phyloP scores from a whole-genome alignment of 495 filamentous ascomycete species.

The Ascodesmis nigricans region DNA sequence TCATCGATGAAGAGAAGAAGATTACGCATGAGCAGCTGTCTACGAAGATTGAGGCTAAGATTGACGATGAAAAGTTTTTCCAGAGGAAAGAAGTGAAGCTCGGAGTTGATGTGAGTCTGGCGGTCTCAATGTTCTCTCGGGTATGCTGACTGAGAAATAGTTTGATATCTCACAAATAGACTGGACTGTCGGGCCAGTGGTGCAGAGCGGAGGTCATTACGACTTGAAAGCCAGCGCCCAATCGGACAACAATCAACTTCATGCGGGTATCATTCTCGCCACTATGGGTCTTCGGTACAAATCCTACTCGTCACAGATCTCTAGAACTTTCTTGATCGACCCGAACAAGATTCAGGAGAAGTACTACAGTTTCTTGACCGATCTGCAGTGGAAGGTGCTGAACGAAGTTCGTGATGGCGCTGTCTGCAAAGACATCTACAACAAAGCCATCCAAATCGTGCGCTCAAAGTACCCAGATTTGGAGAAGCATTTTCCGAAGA shows the following conservation, averaged over 20 bases:
- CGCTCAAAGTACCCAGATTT: slow-evolving; percentile 81
- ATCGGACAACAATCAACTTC: slow-evolving; percentile 64
- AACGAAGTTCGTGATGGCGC: slow-evolving; percentile 78
- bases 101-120: slow-evolving; percentile 33
- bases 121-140: slow-evolving; percentile 2
- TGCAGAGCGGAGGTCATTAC: slow-evolving; percentile 90
- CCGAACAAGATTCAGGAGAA: slow-evolving; percentile 78
- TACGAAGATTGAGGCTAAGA: slow-evolving; percentile 65
- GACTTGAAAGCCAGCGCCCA: slow-evolving; percentile 58
- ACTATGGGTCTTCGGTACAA: slow-evolving; percentile 84
- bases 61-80: slow-evolving; percentile 87
- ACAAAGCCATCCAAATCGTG: slow-evolving; percentile 56
- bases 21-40: slow-evolving; percentile 71
- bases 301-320: slow-evolving; percentile 76
- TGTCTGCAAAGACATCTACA: slow-evolving; percentile 71
- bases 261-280: slow-evolving; percentile 77
- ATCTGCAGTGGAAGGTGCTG: slow-evolving; percentile 64
- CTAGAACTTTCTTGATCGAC: slow-evolving; percentile 84
- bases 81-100: slow-evolving; percentile 55
- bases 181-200: slow-evolving; percentile 74
- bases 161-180: slow-evolving; percentile 85
- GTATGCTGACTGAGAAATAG: slow-evolving; percentile 10
- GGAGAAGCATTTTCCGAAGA: slow-evolving; percentile 80
- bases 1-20: slow-evolving; percentile 88
- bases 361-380: slow-evolving; percentile 81